Evolutionary conservation across 192 early-diverging fungal genomes (phyloP), one percentile per base, ranked within the genome.

Genomic region (Entrophospora sp.): DNA sequence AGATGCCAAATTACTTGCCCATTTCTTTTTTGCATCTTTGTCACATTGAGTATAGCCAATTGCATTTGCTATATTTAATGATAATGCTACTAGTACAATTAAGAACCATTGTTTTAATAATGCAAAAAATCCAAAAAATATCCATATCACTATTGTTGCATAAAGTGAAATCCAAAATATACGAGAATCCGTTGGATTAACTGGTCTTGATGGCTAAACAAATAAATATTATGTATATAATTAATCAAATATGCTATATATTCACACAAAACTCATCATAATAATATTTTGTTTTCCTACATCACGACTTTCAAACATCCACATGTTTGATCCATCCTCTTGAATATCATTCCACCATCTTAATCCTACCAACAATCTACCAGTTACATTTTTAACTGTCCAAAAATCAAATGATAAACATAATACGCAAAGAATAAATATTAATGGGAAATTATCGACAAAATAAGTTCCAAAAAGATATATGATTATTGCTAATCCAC

Each of bases 281-380:
- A 22, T 2, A 13, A n/a, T 37, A 24, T 46, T 32, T 43, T n/a
- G 3, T 12, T 38, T 40, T 70, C 77, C 63, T 76, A 93, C 91
- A 69, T 94, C 86, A 40, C 87, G 82, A 45, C 89, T 89, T 72
- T 99, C 97, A 83, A 97, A 99, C n/a, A 94, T 83, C 97, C 97
- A 99, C 63, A 84, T 86, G 65, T 89, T 94, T 3, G 91, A 83
- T 31, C 97, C 97, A 74, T 97, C 97, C 46, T 96, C 94, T 48
- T 84, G 83, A 67, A 97, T 92, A 75, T 97, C 91, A 77, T 95
- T 99, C 97, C 97, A 99, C 97, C 97, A 99, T 66, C 97, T 84
- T 59, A 99, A 76, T 20, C 97, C 97, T 9, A 99, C 97, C 45
- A 99, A 80, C 36, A 97, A 77, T 51, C 97, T 85, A 1, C 97